phyloP scores from a whole-genome alignment of 495 filamentous ascomycete genomes.

The Elasticomyces elasticus region DNA sequence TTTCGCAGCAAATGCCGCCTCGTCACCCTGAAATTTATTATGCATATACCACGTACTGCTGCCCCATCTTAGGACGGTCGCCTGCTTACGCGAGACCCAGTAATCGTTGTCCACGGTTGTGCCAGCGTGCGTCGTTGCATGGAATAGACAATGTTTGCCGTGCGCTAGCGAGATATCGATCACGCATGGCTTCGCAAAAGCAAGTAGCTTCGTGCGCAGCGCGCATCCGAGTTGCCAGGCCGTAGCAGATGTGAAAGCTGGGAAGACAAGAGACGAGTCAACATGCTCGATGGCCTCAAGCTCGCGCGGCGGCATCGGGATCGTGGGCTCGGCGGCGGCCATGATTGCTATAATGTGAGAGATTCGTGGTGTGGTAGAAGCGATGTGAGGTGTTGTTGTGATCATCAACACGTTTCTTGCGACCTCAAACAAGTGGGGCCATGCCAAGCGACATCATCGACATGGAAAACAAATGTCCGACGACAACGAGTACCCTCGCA shows the following conservation, averaged over 20 bases:
- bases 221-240: slow-evolving; percentile 58
- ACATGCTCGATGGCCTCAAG: slow-evolving; percentile 40
- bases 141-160: slow-evolving; percentile 51
- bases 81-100: slow-evolving; percentile 46
- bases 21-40: slow-evolving; percentile 48
- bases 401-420: no score
- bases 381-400: no score
- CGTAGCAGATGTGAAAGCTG: slow-evolving; percentile 52
- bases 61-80: slow-evolving; percentile 62
- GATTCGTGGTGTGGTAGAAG: no score
- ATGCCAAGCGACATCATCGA: no score
- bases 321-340: slow-evolving; percentile 10
- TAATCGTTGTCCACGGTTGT: slow-evolving; percentile 44
- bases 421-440: no score
- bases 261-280: slow-evolving; percentile 47
- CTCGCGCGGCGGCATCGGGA: slow-evolving; percentile 18
- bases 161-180: slow-evolving; percentile 57
- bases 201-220: slow-evolving; percentile 51
- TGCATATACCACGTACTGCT: slow-evolving; percentile 56
- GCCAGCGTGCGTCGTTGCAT: slow-evolving; percentile 45
- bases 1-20: slow-evolving; percentile 48
- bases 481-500: no score
- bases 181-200: slow-evolving; percentile 46
- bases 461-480: no score
- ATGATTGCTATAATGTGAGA: not conserved